Base-by-base conservation (phyloP, 352 stramenopile species). In the Globisporangium camurandrum region DNA sequence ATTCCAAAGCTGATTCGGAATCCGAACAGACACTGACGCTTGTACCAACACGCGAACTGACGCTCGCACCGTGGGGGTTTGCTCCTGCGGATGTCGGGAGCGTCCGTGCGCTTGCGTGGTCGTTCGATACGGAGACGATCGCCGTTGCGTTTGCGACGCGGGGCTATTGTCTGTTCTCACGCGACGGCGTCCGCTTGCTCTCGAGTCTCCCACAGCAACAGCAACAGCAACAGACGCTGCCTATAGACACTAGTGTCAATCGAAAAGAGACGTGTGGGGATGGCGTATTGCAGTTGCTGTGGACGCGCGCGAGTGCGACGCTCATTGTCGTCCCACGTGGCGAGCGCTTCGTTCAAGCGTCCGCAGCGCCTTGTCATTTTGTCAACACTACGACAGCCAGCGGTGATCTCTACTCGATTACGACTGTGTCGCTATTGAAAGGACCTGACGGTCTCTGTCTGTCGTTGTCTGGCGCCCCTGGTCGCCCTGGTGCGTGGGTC, bases 191-290 rank as follows among this genome's bases (percentile, higher is more conserved):
- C 51, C 75, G 82, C 0, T 62, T 94, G 39, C 89, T 94, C 77
- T 90, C 83, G 33, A 90, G 62, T 43, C 60, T 94, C 27, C 80
- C 83, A 0, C 79, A 90, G 33, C 79, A 94, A 51, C 72, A 88
- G 43, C 75, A 88, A 30, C 64, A 70, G 19, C 70, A 71, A 8
- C 9, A 6, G 11, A 39, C 14, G 33, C 11, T 42, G 14, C n/a
- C n/a, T n/a, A n/a, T n/a, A n/a, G n/a, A n/a, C n/a, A n/a, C n/a
- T n/a, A n/a, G n/a, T n/a, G n/a, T n/a, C n/a, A n/a, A n/a, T n/a
- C 46, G 56, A 33, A 89, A 87, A 45, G 82, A 93, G 48, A 47
- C 78, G 10, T 86, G 75, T 31, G 47, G 59, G 2, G 71, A 80
- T 42, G 82, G 82, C n/a, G 69, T 86, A 0, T 40, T 84, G 14